A percentile compares a stretch with the other conserved stretches of the same genome.
phyloP scores from a whole-genome alignment of 306 rosid species.

The Rosa persica region DNA sequence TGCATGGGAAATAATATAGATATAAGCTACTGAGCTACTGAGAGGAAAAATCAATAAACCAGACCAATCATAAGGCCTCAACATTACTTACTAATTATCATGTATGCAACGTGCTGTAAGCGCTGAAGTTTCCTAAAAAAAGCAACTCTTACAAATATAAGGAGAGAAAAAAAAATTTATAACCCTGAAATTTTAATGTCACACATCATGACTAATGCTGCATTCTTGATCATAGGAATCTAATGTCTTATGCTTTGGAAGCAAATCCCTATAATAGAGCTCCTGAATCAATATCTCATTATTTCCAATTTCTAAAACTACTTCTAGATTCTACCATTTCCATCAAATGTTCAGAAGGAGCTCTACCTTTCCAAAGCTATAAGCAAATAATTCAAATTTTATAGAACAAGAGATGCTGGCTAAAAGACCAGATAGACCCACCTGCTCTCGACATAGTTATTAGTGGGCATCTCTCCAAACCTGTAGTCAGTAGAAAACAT shows the following conservation, averaged over 20 bases:
- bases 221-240: not conserved
- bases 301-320: not conserved
- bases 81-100: not conserved
- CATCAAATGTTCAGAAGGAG: not conserved
- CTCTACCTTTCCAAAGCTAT: not conserved
- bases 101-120: not conserved
- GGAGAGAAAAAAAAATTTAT: not conserved
- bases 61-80: too few relatives aligned
- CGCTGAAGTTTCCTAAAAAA: not conserved
- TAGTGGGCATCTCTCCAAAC: conserved; percentile 99
- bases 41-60: too few relatives aligned
- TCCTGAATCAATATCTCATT: not conserved
- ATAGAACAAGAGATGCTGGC: conserved; percentile 1
- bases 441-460: conserved; percentile 98
- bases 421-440: conserved; percentile 27
- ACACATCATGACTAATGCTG: not conserved
- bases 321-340: not conserved
- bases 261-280: not conserved
- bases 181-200: not conserved
- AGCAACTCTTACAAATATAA: not conserved
- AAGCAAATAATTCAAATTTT: not conserved
- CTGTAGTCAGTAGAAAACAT: conserved; percentile 43
- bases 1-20: too few relatives aligned
- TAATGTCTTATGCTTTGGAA: not conserved
- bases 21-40: too few relatives aligned